phyloP scores from a whole-genome alignment of 2,329 filamentous ascomycete genomes.

The Pseudogymnoascus sp. region DNA sequence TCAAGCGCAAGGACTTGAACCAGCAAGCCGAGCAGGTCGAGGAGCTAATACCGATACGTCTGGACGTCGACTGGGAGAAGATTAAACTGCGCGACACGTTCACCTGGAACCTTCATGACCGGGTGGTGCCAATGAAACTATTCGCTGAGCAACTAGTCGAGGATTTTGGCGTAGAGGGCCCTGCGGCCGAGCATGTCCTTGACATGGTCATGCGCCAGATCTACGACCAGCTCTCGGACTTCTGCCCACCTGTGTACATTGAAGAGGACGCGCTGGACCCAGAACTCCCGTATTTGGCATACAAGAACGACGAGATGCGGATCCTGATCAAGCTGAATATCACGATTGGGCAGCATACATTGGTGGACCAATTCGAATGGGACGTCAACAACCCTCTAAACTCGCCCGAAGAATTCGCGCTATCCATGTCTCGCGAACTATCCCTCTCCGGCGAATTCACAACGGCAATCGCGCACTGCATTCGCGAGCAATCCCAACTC shows the following conservation, averaged over 20 bases:
- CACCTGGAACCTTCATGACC: conserved; percentile 96
- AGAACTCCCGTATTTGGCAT: conserved; percentile 81
- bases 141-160: conserved; percentile 89
- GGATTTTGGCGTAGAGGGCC: conserved; percentile 74
- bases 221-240: conserved; percentile 84
- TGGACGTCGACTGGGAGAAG: conserved; percentile 95
- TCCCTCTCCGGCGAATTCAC: conserved; percentile 92
- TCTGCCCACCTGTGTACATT: conserved; percentile 84
- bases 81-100: conserved; percentile 94
- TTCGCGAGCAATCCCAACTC: conserved; percentile 89
- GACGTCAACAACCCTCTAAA: conserved; percentile 94
- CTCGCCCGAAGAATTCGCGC: conserved; percentile 89
- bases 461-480: conserved; percentile 95
- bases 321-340: conserved; percentile 95
- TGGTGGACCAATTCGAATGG: conserved; percentile 98
- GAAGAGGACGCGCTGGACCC: conserved; percentile 87
- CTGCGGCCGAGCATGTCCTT: conserved; percentile 56
- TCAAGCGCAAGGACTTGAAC: conserved; percentile 71
- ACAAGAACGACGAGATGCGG: conserved; percentile 99
- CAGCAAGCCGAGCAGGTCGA: conserved; percentile 86
- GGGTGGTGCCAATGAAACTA: conserved; percentile 68
- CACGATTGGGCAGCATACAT: conserved; percentile 87
- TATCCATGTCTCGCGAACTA: conserved; percentile 80
- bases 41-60: conserved; percentile 79
- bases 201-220: conserved; percentile 62